Conservation (phyloP, 176 grass and related monocot genomes). For the Triticum timopheevii region DNA sequence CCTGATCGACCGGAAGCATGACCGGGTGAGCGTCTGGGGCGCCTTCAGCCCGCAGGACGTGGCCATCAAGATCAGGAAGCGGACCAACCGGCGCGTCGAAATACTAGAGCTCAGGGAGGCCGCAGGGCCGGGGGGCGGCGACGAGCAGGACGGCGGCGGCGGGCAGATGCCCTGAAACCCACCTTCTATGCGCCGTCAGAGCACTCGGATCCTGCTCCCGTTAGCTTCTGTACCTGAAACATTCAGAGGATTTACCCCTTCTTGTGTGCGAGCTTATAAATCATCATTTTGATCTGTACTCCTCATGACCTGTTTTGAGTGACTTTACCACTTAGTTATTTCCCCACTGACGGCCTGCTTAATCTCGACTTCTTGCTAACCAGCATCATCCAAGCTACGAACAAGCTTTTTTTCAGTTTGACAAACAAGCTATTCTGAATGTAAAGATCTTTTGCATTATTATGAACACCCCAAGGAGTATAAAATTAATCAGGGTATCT, state of each 20-base stretch:
- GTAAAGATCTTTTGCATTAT: too few relatives aligned
- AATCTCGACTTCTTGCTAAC: background rate
- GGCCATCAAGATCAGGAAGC: constrained; percentile 83
- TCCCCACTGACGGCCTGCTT: background rate
- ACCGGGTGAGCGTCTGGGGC: constrained; percentile 59
- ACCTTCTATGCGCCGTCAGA: background rate
- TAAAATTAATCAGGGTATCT: background rate
- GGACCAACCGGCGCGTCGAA: constrained; percentile 77
- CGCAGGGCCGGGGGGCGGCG: background rate
- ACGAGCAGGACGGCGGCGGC: constrained; percentile 14
- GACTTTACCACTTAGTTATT: background rate
- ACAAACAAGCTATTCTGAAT: background rate
- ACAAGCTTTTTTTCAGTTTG: background rate
- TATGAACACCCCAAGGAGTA: too few relatives aligned
- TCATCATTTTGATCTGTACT: constrained; percentile 5
- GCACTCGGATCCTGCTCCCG: background rate
- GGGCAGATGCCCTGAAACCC: background rate
- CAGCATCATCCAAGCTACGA: background rate
- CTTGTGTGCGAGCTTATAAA: background rate
- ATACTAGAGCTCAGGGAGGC: constrained; percentile 84
- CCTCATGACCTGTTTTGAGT: background rate
- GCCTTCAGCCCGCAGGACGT: constrained; percentile 83
- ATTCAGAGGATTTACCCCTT: background rate
- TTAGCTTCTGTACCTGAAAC: background rate
- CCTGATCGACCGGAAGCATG: constrained; percentile 76